Evolutionary conservation across 306 rosid species (phyloP).

Genomic region (Geum urbanum): DNA sequence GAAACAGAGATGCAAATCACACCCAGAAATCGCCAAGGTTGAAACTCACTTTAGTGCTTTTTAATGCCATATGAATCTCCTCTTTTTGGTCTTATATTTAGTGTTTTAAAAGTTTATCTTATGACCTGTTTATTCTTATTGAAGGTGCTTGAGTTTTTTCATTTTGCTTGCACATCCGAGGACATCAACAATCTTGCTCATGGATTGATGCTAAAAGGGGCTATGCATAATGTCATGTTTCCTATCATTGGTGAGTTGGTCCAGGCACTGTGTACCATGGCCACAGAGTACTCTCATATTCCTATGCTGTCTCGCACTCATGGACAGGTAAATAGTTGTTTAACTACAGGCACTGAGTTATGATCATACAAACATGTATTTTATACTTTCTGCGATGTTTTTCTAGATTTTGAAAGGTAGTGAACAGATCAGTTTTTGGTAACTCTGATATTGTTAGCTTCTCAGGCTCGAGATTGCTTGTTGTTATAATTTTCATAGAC

Average conservation of each 20-base stretch:
- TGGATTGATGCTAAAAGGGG: slow-evolving; percentile 79
- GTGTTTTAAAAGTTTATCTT: neutral
- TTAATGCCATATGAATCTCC: neutral
- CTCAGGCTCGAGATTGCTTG: neutral
- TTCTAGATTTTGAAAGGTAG: neutral
- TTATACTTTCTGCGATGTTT: neutral
- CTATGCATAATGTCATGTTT: slow-evolving; percentile 53
- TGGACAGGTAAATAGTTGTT: slow-evolving; percentile 52
- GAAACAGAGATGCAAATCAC: slow-evolving; percentile 69
- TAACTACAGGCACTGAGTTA: neutral
- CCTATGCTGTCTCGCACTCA: slow-evolving; percentile 88
- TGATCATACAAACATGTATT: neutral
- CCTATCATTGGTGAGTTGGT: slow-evolving; percentile 65
- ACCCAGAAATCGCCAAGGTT: slow-evolving; percentile 61
- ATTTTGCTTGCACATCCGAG: slow-evolving; percentile 91
- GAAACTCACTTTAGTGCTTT: neutral
- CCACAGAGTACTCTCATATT: slow-evolving; percentile 62
- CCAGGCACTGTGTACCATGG: slow-evolving; percentile 50
- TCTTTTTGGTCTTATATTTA: neutral
- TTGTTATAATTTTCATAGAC: neutral
- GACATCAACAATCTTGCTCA: slow-evolving; percentile 91
- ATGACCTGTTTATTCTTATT: neutral
- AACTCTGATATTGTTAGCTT: slow-evolving; percentile 1
- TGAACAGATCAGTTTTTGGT: neutral
- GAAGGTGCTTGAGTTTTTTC: slow-evolving; percentile 90